Conservation (phyloP, 1,139 yeast species). For the Debaryomyces robertsiae region DNA sequence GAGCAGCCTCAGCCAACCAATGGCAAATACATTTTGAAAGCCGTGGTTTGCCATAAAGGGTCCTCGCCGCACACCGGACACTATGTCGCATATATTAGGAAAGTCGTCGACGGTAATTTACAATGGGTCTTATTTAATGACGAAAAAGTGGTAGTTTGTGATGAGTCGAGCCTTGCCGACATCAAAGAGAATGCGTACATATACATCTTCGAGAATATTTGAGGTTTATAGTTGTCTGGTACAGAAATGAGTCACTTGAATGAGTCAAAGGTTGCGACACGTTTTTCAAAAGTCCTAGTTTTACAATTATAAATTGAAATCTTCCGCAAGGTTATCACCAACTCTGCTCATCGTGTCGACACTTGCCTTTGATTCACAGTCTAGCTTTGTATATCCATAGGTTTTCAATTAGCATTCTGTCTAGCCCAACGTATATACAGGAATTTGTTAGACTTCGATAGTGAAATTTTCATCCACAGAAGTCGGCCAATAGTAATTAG, state of each 20-base stretch:
- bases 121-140: slow-evolving; percentile 90
- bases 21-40: slow-evolving; percentile 55
- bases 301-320: no score
- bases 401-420: not conserved
- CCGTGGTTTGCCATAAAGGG: slow-evolving; percentile 93
- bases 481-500: slow-evolving; percentile 2
- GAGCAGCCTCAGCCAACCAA: slow-evolving; percentile 10
- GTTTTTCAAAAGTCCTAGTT: not conserved
- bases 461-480: slow-evolving; percentile 5
- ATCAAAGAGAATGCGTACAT: slow-evolving; percentile 65
- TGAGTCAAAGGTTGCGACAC: slow-evolving; percentile 4
- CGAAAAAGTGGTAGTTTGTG: slow-evolving; percentile 83
- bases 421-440: not conserved
- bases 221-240: no score
- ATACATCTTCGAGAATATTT: slow-evolving; percentile 44
- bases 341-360: no score
- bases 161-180: slow-evolving; percentile 61
- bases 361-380: no score
- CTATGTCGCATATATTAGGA: slow-evolving; percentile 78
- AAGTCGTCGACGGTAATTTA: slow-evolving; percentile 37
- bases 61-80: slow-evolving; percentile 94
- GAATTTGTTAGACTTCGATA: not conserved
- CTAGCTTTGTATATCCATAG: not conserved
- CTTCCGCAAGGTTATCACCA: no score
- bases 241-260: slow-evolving; percentile 2